Evolutionary conservation across 1,284 basidiomycete genomes (phyloP).

Genomic region (Taiwanofungus camphoratus): DNA sequence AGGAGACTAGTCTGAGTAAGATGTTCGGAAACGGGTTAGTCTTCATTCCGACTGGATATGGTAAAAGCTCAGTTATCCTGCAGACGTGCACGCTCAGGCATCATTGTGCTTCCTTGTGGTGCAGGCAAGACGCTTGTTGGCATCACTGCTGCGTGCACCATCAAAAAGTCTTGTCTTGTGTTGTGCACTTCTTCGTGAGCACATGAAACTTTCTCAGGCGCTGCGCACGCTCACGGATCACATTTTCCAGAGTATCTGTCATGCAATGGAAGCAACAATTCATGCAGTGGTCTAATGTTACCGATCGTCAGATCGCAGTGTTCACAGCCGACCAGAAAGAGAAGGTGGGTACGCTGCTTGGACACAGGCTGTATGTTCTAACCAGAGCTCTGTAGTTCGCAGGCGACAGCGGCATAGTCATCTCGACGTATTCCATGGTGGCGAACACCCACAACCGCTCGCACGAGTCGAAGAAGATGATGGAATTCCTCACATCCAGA

Average conservation of each 20-base stretch:
- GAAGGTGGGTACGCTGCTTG: no score
- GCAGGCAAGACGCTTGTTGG: constrained; percentile 99
- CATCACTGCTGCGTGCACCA: constrained; percentile 98
- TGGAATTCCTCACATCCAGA: constrained; percentile 92
- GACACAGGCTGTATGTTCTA: no score
- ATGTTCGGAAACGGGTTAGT: constrained; percentile 96
- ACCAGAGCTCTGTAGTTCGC: constrained; percentile 86
- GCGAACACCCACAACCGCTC: constrained; percentile 95
- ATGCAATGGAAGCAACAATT: constrained; percentile 99
- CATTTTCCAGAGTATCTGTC: constrained; percentile 76
- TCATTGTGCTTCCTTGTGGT: constrained; percentile 97
- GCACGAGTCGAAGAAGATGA: constrained; percentile 97
- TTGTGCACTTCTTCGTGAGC: constrained; percentile 93
- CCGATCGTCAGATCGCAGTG: constrained; percentile 90
- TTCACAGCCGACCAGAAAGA: constrained; percentile 97
- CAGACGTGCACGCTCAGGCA: constrained; percentile 93
- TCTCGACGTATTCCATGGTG: constrained; percentile 98
- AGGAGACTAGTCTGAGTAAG: constrained; percentile 94
- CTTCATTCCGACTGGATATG: background rate
- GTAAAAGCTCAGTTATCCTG: constrained; percentile 2
- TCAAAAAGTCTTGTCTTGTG: constrained; percentile 99
- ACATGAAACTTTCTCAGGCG: no score
- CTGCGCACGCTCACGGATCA: constrained; percentile 5
- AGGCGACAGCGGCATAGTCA: constrained; percentile 91
- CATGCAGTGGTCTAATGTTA: constrained; percentile 95